phyloP scores from a whole-genome alignment of 768 basidiomycete species.

The Leucosporidium yakuticum region DNA sequence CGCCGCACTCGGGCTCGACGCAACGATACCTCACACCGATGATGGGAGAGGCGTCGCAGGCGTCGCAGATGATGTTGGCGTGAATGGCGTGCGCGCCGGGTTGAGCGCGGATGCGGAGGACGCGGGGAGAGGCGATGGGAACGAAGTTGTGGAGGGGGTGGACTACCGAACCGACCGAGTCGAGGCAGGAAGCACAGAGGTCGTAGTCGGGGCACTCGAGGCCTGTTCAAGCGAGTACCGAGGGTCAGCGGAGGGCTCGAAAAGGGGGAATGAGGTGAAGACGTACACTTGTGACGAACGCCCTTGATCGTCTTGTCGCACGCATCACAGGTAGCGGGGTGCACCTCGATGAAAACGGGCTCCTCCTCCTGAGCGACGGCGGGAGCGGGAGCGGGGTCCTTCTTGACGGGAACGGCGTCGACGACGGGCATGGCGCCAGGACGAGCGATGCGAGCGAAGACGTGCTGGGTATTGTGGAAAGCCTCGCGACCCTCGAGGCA shows the following conservation, averaged over 20 bases:
- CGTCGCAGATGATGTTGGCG: constrained; percentile 59
- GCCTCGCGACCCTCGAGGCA: constrained; percentile 20
- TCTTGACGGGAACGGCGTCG: neutral
- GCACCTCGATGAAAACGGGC: neutral
- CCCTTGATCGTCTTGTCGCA: constrained; percentile 60
- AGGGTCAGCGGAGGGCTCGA: neutral
- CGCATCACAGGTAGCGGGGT: constrained; percentile 51
- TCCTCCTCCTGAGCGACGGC: neutral
- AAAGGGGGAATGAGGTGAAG: neutral
- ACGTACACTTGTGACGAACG: constrained; percentile 63
- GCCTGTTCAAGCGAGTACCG: neutral
- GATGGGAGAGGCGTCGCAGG: constrained; percentile 60
- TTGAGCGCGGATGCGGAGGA: neutral
- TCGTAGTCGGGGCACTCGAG: constrained; percentile 30
- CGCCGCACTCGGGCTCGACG: constrained; percentile 64
- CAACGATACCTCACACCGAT: constrained; percentile 74
- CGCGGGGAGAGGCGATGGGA: neutral
- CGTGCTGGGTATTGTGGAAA: constrained; percentile 21
- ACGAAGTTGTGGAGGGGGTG: constrained; percentile 29
- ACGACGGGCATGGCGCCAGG: constrained; percentile 1
- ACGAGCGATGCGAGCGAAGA: constrained; percentile 15
- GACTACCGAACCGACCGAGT: neutral
- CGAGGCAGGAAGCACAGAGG: constrained; percentile 6
- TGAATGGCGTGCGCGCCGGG: constrained; percentile 44
- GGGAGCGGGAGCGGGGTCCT: neutral